phyloP scores from a whole-genome alignment of 2,329 filamentous ascomycete species.

The Sordariomycetes sp. region DNA sequence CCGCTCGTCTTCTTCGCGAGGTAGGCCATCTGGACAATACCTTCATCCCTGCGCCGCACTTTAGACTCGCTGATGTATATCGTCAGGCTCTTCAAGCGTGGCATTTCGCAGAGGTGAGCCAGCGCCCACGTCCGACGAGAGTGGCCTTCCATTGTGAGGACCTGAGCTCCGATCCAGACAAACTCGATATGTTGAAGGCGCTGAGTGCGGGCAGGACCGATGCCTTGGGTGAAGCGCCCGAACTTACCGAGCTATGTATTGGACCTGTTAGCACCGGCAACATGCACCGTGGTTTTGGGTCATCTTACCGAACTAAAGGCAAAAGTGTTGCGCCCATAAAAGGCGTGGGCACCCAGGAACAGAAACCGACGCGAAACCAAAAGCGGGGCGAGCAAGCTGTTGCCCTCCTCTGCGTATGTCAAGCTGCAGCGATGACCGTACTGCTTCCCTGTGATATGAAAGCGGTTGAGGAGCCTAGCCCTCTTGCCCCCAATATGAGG shows the following conservation, averaged over 20 bases:
- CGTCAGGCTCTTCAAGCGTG: slow-evolving; percentile 26
- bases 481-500: slow-evolving; percentile 5
- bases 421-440: slow-evolving; percentile 16
- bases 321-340: slow-evolving; percentile 38
- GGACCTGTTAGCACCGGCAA: background rate
- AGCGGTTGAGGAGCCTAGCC: slow-evolving; percentile 20
- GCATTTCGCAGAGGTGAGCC: slow-evolving; percentile 20
- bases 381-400: slow-evolving; percentile 23
- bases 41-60: slow-evolving; percentile 27
- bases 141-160: slow-evolving; percentile 15
- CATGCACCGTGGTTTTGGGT: background rate
- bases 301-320: slow-evolving; percentile 27
- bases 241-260: slow-evolving; percentile 31
- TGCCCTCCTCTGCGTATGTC: slow-evolving; percentile 19
- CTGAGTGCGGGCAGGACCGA: slow-evolving; percentile 24
- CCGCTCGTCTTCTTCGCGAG: slow-evolving; percentile 16
- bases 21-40: slow-evolving; percentile 10
- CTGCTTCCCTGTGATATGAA: slow-evolving; percentile 19
- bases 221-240: slow-evolving; percentile 32
- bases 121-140: slow-evolving; percentile 27
- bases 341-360: slow-evolving; percentile 27
- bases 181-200: slow-evolving; percentile 33
- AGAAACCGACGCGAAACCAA: slow-evolving; percentile 27
- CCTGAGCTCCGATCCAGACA: slow-evolving; percentile 26
- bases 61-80: slow-evolving; percentile 28